Conservation (phyloP, 176 grass and related monocot genomes). For the Avena atlantica region DNA sequence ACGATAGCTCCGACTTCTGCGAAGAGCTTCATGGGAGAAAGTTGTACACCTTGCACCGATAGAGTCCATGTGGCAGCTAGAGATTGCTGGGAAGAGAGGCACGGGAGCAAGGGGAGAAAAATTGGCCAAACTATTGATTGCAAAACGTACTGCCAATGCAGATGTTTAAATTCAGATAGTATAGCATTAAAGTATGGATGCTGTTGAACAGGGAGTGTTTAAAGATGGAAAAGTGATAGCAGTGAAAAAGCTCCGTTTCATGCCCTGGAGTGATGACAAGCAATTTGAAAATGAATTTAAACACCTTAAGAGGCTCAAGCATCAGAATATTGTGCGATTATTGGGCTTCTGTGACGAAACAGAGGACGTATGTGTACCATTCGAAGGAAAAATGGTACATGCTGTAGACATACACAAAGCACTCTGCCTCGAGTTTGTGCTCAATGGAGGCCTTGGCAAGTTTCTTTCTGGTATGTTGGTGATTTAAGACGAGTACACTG, state of each 20-base stretch:
- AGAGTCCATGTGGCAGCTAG: too few relatives aligned
- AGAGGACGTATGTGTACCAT: background rate
- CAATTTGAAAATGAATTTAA: background rate
- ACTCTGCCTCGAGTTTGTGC: too few relatives aligned
- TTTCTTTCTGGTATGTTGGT: background rate
- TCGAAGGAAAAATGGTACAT: background rate
- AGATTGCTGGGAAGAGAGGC: too few relatives aligned
- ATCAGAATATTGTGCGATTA: background rate
- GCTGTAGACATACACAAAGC: background rate
- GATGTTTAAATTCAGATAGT: too few relatives aligned
- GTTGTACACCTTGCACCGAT: too few relatives aligned
- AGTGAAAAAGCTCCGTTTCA: background rate
- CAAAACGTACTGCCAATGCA: too few relatives aligned
- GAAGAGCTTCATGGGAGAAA: too few relatives aligned
- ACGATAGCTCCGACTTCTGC: too few relatives aligned
- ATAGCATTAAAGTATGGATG: too few relatives aligned
- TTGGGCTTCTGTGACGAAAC: background rate
- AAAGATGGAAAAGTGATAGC: background rate
- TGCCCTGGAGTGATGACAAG: background rate
- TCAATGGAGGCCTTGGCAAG: too few relatives aligned
- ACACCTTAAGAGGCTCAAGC: background rate
- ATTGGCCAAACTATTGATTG: too few relatives aligned
- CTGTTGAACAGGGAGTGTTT: background rate
- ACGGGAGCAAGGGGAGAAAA: too few relatives aligned
- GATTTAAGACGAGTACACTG: background rate